These are phyloP conservation scores for Solanum bulbocastanum DNA, from an alignment of 257 asterid species.

Conservation along the genomic window DNA sequence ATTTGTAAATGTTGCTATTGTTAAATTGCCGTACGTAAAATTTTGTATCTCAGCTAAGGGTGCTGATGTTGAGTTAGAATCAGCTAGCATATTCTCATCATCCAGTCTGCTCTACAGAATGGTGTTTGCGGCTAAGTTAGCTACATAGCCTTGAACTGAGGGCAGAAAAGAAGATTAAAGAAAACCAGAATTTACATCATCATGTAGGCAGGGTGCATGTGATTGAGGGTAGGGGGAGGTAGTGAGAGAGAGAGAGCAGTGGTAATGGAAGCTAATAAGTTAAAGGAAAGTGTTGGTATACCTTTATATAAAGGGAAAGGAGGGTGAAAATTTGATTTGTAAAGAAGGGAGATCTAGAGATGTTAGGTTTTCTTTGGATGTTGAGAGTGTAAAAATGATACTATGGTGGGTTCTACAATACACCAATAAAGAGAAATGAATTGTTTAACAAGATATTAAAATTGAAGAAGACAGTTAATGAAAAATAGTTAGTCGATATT, in stretches of 20 bases:
- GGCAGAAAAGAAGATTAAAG: not conserved
- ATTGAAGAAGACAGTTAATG: not conserved
- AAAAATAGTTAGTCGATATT: not conserved
- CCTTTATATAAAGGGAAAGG: not conserved
- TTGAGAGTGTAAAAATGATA: not conserved
- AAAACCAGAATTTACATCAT: not conserved
- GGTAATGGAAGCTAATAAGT: not conserved
- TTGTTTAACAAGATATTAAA: not conserved
- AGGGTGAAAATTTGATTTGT: not conserved
- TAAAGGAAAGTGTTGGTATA: not conserved
- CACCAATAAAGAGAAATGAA: not conserved
- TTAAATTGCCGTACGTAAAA: slow-evolving; percentile 12
- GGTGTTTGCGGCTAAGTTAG: slow-evolving; percentile 7
- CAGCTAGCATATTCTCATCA: not conserved
- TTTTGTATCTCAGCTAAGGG: slow-evolving; percentile 6
- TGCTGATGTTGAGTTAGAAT: not conserved
- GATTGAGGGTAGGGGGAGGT: not conserved
- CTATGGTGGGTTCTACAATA: not conserved
- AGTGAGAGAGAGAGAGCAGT: not conserved
- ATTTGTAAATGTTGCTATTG: not conserved
- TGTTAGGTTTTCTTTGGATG: not conserved
- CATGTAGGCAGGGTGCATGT: not conserved
- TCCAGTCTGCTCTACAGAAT: slow-evolving; percentile 6
- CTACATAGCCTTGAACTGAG: slow-evolving; percentile 7
- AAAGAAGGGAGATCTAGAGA: not conserved